phyloP scores from a whole-genome alignment of 1,139 yeast species.

The Pichia norvegensis region DNA sequence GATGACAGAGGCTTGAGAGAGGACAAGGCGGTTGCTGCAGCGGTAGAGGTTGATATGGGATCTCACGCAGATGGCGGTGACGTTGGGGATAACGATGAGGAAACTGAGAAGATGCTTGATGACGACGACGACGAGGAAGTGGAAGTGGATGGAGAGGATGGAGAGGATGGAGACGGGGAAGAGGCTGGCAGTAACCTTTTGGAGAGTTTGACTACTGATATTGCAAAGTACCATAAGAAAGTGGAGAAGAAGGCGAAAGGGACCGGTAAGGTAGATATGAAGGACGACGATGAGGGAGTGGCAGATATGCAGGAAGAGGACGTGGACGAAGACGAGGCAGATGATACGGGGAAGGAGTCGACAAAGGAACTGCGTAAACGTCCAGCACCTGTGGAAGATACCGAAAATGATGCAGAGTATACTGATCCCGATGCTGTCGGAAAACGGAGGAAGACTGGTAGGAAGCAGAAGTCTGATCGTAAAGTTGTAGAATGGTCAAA shows the following conservation, averaged over 20 bases:
- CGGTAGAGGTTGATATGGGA: constrained; percentile 1
- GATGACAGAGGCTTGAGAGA: too few relatives aligned
- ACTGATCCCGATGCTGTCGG: neutral
- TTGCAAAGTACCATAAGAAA: constrained; percentile 24
- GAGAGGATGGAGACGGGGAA: constrained; percentile 3
- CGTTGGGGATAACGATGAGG: neutral
- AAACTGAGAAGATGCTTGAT: neutral
- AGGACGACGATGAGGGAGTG: constrained; percentile 6
- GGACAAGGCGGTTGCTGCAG: neutral
- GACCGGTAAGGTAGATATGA: too few relatives aligned
- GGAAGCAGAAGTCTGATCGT: constrained; percentile 3
- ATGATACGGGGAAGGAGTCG: neutral
- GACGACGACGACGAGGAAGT: neutral
- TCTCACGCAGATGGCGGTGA: neutral
- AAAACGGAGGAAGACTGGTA: neutral
- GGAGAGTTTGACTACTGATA: constrained; percentile 21
- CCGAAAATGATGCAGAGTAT: constrained; percentile 5
- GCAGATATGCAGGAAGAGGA: neutral
- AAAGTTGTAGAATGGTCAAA: constrained; percentile 27
- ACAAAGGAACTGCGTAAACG: neutral
- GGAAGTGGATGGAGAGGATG: constrained; percentile 2
- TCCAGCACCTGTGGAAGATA: constrained; percentile 19
- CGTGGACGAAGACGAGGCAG: neutral
- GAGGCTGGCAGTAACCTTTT: constrained; percentile 13
- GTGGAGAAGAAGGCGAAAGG: constrained; percentile 23